Base-by-base conservation (phyloP, 2,329 filamentous ascomycete species). In the Thyridium curvatum region DNA sequence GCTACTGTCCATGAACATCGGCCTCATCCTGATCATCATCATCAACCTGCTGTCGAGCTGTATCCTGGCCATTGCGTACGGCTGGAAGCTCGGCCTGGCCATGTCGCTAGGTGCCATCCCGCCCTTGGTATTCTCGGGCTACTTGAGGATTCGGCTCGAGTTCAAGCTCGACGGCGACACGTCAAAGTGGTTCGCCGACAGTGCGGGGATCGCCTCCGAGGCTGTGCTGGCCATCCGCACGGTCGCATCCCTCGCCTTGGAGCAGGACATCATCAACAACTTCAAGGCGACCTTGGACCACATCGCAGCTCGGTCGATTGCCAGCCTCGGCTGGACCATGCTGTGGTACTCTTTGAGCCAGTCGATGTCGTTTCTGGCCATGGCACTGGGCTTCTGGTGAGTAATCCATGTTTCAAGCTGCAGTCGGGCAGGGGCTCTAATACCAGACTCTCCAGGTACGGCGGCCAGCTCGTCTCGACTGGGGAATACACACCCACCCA, bases 61-160 rank as follows among this genome's bases (percentile, higher is more conserved):
- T 12, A 55, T 70, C 8, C 52, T 77, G 1, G 65, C 65, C 4
- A 55, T 77, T 7, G 61, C 53, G 3, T 60, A 59, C 34, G 66
- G 67, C 1, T 77, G 68, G 68, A 73, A 71, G 38, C 58, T 77
- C 2, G 70, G 68, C 1, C 56, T 77, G 1, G 65, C 70, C 0
- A 54, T 71, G 1, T 53, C 66, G 1, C 61, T 71, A 29, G 69
- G 64, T 10, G 66, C 65, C 3, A 49, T 76, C 9, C 62, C 71
- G 0, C 58, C 65, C 0, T 53, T 76, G 14, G 50, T 74, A 3
- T 49, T 55, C 1, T 57, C 67, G 0, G 72, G 71, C 3, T 71
- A 69, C 35, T 42, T 68, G 4, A 61, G 72, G 2, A 70, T 77
- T 38, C 62, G 68, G 14, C 59, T 76, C 12, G 66, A 74, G 44